Conservation (phyloP, 768 basidiomycete genomes). For the Cystofilobasidium ferigula region DNA sequence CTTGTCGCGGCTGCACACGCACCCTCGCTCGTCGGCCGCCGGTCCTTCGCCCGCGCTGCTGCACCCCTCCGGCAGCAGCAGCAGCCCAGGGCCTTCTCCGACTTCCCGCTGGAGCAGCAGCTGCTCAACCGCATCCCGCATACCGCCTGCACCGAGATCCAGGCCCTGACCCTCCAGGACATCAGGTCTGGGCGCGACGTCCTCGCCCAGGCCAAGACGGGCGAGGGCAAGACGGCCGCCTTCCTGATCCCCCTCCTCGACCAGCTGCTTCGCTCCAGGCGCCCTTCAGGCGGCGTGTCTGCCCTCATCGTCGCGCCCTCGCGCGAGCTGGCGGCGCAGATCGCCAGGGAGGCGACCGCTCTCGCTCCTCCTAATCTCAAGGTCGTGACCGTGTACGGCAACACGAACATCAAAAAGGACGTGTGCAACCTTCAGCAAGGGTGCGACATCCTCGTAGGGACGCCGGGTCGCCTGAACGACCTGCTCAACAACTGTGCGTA, state of each 20-base stretch:
- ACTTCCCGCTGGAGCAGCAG: not conserved
- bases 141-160: constrained; percentile 26
- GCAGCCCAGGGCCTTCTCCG: too few relatives aligned
- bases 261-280: constrained; percentile 31
- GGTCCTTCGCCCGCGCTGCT: too few relatives aligned
- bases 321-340: constrained; percentile 35
- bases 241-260: constrained; percentile 42
- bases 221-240: constrained; percentile 49
- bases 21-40: too few relatives aligned
- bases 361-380: not conserved
- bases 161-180: constrained; percentile 32
- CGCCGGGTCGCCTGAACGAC: constrained; percentile 41
- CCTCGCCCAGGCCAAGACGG: constrained; percentile 41
- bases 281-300: constrained; percentile 15
- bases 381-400: not conserved
- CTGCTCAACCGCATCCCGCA: constrained; percentile 1
- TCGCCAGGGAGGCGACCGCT: constrained; percentile 7
- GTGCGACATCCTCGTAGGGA: constrained; percentile 39
- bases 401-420: not conserved
- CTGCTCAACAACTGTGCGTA: constrained; percentile 36
- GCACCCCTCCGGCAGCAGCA: not conserved
- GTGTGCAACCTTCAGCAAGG: constrained; percentile 25
- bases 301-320: constrained; percentile 43
- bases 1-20: too few relatives aligned
- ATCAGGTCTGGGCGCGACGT: constrained; percentile 27